Evolutionary conservation across 2,329 filamentous ascomycete genomes (phyloP).

Genomic region (Ophiostoma novo-ulmi): DNA sequence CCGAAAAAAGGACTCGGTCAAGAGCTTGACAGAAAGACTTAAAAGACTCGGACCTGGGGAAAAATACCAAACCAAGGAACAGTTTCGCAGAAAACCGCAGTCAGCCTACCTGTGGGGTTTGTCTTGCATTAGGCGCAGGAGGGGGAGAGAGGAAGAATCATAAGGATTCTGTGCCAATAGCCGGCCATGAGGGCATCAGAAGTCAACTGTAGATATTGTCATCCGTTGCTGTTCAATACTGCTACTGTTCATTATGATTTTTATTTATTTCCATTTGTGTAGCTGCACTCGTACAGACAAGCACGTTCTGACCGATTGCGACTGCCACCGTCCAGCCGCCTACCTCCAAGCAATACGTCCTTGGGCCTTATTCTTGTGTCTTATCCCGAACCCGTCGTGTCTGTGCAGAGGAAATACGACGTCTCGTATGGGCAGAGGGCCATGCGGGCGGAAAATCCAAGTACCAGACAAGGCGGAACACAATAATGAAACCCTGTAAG

Average conservation of each 20-base stretch:
- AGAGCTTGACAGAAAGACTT: not conserved
- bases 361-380: not conserved
- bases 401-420: not conserved
- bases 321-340: too few species aligned
- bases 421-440: too few species aligned
- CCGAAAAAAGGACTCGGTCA: not conserved
- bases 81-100: not conserved
- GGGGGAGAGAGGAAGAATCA: not conserved
- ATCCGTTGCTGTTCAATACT: too few species aligned
- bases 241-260: too few species aligned
- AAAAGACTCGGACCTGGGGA: not conserved
- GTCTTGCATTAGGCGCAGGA: not conserved
- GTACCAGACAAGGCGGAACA: not conserved
- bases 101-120: slow-evolving; percentile 7
- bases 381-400: not conserved
- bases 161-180: too few species aligned
- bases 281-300: not conserved
- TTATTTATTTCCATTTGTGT: too few species aligned
- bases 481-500: not conserved
- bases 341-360: not conserved
- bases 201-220: too few species aligned
- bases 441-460: not conserved
- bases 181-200: too few species aligned
- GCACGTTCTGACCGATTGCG: not conserved
- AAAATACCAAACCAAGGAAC: not conserved